These are phyloP conservation scores for Boeremia exigua DNA, from an alignment of 2,329 filamentous ascomycete genomes.

Conservation along the genomic window DNA sequence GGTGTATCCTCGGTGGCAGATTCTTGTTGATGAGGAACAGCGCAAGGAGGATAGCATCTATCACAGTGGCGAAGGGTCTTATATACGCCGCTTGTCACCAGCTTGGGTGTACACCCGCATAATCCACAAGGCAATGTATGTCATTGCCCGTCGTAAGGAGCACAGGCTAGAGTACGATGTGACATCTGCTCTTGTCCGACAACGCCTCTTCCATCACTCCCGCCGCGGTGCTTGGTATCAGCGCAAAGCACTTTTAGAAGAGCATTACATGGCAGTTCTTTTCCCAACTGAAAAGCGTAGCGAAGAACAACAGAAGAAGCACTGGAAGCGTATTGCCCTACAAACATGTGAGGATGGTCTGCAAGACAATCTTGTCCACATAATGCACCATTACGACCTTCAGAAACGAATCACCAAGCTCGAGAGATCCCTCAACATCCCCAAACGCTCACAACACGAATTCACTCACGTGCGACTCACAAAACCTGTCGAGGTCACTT, in stretches of 20 bases:
- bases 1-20: constrained; percentile 81
- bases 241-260: constrained; percentile 89
- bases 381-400: constrained; percentile 92
- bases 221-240: constrained; percentile 94
- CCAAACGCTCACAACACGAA: constrained; percentile 87
- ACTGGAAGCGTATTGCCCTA: constrained; percentile 80
- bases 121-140: constrained; percentile 82
- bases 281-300: constrained; percentile 30
- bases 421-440: constrained; percentile 81
- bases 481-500: constrained; percentile 75
- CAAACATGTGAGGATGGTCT: constrained; percentile 85
- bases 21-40: constrained; percentile 74
- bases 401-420: constrained; percentile 94
- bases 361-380: constrained; percentile 85
- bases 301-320: constrained; percentile 72
- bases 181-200: constrained; percentile 75
- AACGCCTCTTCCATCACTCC: constrained; percentile 83
- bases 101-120: constrained; percentile 94
- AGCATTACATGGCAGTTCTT: constrained; percentile 81
- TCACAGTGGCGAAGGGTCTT: constrained; percentile 83
- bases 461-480: constrained; percentile 84
- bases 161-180: constrained; percentile 78
- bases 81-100: constrained; percentile 86
- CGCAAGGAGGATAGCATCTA: constrained; percentile 78
- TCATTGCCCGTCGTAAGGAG: constrained; percentile 81